Base-by-base conservation (phyloP, 2,329 filamentous ascomycete species). In the Basipetospora chlamydospora region DNA sequence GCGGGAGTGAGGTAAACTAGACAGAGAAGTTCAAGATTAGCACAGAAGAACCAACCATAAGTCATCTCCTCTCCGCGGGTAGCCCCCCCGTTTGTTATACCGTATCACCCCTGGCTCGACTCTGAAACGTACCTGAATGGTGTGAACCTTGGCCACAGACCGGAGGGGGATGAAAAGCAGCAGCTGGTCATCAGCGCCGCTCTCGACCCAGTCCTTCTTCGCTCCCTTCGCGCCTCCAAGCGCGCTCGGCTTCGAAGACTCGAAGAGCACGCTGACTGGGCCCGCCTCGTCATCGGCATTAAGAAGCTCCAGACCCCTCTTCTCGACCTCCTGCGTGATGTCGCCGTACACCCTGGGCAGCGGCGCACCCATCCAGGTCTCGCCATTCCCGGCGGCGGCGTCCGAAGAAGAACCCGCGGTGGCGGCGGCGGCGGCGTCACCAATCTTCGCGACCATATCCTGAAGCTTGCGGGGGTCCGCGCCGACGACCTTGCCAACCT, bases 161-260 rank as follows among this genome's bases (percentile, higher is more conserved):
- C 87, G 80, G 61, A 98, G 94, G 1, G 90, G 88, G 39, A 92
- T 68, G 58, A 79, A 96, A 32, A 98, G 70, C 70, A 96, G 82
- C 43, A 98, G 65, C 64, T 98, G 90, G 61, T 96, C 87, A 53
- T 98, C 90, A 25, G 88, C 92, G 52, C 95, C 88, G 56, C 85
- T 95, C 65, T 95, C 84, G 16, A 96, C 77, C 79, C 83, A 96
- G 58, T 98, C 88, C 52, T 73, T 74, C 38, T 44, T 44, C 8
- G 59, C 56, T 13, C 55, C 58, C 51, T 76, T 76, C 38, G 61
- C 68, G 48, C 75, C 73, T 33, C 58, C 55, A 38, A 87, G 56
- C 1, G 67, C 66, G 37, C 67, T 73, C 5, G 87, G 87, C 56
- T 79, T 75, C 39, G 64, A 60, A 4, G 49, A 45, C n/a, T 78